Percentiles rank a stretch among this genome's conserved stretches.
phyloP scores from a whole-genome alignment of 2,329 filamentous ascomycete genomes.

The Ceratocystis harringtonii region DNA sequence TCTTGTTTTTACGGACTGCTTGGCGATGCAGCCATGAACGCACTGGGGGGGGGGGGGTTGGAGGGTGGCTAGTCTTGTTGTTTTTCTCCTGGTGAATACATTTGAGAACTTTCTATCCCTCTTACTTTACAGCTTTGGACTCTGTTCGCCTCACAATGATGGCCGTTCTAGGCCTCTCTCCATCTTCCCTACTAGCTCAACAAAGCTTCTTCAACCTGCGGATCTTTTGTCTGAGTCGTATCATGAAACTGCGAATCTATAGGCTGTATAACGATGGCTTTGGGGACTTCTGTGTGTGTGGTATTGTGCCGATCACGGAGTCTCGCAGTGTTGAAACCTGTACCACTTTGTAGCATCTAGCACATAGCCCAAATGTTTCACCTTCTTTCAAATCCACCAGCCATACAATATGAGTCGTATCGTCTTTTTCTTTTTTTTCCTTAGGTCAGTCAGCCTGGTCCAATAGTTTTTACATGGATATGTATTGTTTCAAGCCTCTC shows the following conservation, averaged over 20 bases:
- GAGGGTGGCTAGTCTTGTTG: background rate
- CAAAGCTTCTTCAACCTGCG: background rate
- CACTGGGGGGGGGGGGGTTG: background rate
- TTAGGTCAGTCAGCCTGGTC: background rate
- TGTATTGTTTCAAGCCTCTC: background rate
- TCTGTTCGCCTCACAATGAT: background rate
- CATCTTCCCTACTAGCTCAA: background rate
- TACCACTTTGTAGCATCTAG: background rate
- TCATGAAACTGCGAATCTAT: background rate
- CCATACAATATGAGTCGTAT: background rate
- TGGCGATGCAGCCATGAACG: background rate
- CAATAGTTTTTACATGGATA: background rate
- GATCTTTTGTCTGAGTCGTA: background rate
- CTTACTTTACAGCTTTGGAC: background rate
- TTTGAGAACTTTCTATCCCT: background rate
- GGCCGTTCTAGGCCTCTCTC: background rate
- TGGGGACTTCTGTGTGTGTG: background rate
- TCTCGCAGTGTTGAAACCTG: conserved; percentile 1
- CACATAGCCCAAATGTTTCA: background rate
- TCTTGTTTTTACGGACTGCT: background rate
- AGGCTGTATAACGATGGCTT: background rate
- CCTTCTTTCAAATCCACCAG: background rate
- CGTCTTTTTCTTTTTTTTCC: background rate
- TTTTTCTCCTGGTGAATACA: background rate
- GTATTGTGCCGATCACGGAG: background rate